Evolutionary conservation across 2,329 filamentous ascomycete genomes (phyloP), one percentile per base, ranked within the genome.

Genomic region (Fusarium protoensiforme): DNA sequence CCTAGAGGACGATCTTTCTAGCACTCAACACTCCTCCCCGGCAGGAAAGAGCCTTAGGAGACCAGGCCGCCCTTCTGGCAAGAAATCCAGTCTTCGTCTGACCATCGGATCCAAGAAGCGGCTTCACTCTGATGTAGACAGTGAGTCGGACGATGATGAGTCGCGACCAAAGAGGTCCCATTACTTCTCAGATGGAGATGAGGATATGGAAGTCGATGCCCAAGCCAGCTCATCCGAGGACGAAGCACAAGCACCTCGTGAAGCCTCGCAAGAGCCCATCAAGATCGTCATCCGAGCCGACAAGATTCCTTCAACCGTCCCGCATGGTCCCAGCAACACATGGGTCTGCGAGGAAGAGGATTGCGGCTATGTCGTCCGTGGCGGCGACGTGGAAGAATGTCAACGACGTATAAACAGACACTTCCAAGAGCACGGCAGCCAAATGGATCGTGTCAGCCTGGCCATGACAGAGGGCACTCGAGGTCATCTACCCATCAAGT

Each of bases 281-380:
- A 84, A 81, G 54, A 77, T 90, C 18, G 83, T 87, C 14, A 82
- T 89, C 11, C 84, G 84, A 29, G 83, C 87, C 7, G 87, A 90
- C 63, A 85, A 81, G 56, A 75, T 89, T 13, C 88, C 87, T 0
- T 85, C 86, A 5, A 82, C 83, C 9, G 81, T 79, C 4, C 85
- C 89, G 0, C 84, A 85, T 36, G 91, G 89, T 0, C 88, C 90
- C 0, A 86, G 90, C 67, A 88, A 91, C 61, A 90, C 90, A 0
- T 94, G 92, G 92, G 84, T 83, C 1, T 94, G 92, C 76, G 87
- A 87, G 6, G 86, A 92, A 69, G 88, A 90, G 13, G 90, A 87
- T 27, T 94, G 92, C 76, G 83, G 83, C 39, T 91, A 91, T 74
- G 85, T 91, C 43, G 89, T 94, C 13, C 91, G 91, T 69, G 87